Conservation (phyloP, 2,329 filamentous ascomycete species). For the Hyphodiscus sp. region DNA sequence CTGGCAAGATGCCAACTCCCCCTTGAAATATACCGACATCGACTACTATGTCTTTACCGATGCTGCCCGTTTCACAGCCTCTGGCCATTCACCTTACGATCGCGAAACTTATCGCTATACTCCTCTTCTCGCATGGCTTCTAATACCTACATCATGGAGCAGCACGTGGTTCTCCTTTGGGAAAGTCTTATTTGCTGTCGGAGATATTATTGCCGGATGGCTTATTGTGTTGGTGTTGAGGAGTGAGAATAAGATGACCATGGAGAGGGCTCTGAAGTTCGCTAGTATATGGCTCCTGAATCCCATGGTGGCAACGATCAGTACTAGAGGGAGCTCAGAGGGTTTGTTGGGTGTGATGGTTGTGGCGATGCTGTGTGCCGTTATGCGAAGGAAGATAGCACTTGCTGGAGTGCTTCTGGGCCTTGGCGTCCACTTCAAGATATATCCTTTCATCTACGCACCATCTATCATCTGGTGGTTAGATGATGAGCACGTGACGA, state of each 20-base stretch:
- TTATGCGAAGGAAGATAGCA: constrained; percentile 52
- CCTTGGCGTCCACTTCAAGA: constrained; percentile 91
- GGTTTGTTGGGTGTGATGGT: constrained; percentile 82
- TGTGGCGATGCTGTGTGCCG: constrained; percentile 76
- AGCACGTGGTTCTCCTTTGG: constrained; percentile 66
- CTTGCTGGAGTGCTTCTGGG: constrained; percentile 74
- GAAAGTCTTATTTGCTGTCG: constrained; percentile 77
- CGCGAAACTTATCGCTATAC: constrained; percentile 97
- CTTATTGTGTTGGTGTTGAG: constrained; percentile 56
- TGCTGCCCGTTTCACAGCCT: constrained; percentile 69
- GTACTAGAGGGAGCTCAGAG: constrained; percentile 89
- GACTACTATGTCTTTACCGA: constrained; percentile 99
- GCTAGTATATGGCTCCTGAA: constrained; percentile 91
- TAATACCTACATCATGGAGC: constrained; percentile 68
- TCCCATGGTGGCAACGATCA: constrained; percentile 97
- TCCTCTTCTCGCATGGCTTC: constrained; percentile 83
- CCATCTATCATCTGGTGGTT: constrained; percentile 76
- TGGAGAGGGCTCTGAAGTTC: constrained; percentile 60
- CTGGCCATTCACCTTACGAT: constrained; percentile 69
- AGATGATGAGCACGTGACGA: constrained; percentile 45
- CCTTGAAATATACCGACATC: constrained; percentile 97
- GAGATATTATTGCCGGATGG: constrained; percentile 81
- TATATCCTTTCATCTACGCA: constrained; percentile 96
- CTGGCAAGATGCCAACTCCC: constrained; percentile 86
- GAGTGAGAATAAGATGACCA: constrained; percentile 27